phyloP scores from a whole-genome alignment of 163 green algal species.

The Scenedesmus sp. region DNA sequence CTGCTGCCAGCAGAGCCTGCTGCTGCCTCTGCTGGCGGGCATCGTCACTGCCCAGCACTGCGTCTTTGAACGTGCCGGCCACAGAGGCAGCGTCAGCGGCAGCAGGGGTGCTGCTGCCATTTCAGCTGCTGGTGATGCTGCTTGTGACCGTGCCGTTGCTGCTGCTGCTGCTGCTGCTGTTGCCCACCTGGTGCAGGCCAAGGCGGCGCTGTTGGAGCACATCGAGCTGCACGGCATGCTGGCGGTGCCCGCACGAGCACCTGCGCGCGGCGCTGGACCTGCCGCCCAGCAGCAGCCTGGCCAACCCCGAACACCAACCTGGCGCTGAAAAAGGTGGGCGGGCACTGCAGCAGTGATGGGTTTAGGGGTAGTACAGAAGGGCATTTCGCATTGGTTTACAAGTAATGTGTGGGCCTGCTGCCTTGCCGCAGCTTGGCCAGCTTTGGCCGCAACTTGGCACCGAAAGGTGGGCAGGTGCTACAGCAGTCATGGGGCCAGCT shows the following conservation, averaged over 20 bases:
- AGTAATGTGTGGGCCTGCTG: too few species aligned
- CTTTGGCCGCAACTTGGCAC: not conserved
- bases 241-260: constrained; percentile 25
- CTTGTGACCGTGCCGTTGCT: not conserved
- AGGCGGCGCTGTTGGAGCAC: constrained; percentile 4
- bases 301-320: not conserved
- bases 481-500: not conserved
- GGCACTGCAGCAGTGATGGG: not conserved
- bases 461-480: too few species aligned
- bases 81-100: not conserved
- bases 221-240: constrained; percentile 23
- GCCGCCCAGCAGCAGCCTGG: constrained; percentile 20
- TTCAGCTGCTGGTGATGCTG: too few species aligned
- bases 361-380: too few species aligned
- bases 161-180: too few species aligned
- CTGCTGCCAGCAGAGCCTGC: too few species aligned
- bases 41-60: too few species aligned
- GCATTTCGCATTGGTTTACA: too few species aligned
- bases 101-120: too few species aligned
- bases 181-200: not conserved
- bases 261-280: constrained; percentile 46
- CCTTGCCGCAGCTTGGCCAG: too few species aligned
- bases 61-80: too few species aligned
- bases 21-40: too few species aligned
- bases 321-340: not conserved